A percentile compares a stretch with the other conserved stretches of the same genome.
These are phyloP conservation scores for Trypanosoma boissoni DNA, from an alignment of 208 protist genomes.

Conservation along the genomic window DNA sequence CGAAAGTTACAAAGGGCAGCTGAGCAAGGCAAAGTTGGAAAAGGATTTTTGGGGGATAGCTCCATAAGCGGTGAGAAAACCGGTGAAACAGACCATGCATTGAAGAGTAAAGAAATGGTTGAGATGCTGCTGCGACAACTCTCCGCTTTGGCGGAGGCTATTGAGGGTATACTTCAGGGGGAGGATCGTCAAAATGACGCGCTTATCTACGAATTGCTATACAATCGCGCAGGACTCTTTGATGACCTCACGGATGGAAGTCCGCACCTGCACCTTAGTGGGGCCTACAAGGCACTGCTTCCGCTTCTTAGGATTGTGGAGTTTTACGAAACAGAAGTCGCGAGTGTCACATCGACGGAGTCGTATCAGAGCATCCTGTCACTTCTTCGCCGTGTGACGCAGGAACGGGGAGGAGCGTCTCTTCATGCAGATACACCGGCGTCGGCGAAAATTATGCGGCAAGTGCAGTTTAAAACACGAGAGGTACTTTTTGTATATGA, in stretches of 20 bases:
- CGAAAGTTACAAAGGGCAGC: constrained; percentile 42
- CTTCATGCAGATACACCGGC: neutral
- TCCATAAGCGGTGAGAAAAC: neutral
- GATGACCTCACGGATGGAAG: neutral
- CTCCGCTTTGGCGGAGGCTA: constrained; percentile 38
- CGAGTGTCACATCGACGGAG: constrained; percentile 22
- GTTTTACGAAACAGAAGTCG: constrained; percentile 51
- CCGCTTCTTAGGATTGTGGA: constrained; percentile 16
- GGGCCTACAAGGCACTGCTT: constrained; percentile 5
- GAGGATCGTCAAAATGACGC: constrained; percentile 51
- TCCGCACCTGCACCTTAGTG: neutral
- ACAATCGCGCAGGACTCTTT: constrained; percentile 34
- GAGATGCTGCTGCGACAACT: constrained; percentile 61
- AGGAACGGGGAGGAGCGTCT: constrained; percentile 7
- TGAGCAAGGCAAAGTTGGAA: neutral
- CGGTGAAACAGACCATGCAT: neutral
- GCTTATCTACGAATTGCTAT: constrained; percentile 81
- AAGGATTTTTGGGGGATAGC: neutral
- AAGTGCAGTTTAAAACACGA: neutral
- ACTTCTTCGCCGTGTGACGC: constrained; percentile 24
- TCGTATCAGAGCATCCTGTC: constrained; percentile 32
- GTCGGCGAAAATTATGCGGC: neutral
- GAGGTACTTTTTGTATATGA: constrained; percentile 56
- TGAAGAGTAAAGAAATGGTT: neutral
- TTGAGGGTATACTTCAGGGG: constrained; percentile 61